These are phyloP conservation scores for Candida peoriensis DNA, from an alignment of 805 yeast species.

Conservation along the genomic window DNA sequence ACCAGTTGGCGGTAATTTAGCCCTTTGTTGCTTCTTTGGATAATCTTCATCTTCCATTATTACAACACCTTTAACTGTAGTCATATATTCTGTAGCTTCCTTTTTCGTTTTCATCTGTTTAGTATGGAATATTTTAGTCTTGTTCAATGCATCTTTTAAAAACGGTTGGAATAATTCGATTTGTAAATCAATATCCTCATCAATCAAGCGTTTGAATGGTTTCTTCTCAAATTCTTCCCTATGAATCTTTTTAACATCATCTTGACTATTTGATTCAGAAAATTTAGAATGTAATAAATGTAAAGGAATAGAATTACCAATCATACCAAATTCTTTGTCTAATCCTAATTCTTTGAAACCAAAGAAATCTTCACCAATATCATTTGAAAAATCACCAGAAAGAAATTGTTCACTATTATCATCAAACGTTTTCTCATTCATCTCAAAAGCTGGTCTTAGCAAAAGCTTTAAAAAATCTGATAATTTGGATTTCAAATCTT, in stretches of 20 bases:
- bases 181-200: slow-evolving; percentile 46
- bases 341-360: slow-evolving; percentile 93
- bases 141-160: slow-evolving; percentile 35
- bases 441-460: slow-evolving; percentile 70
- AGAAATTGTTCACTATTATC: slow-evolving; percentile 93
- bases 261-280: slow-evolving; percentile 50
- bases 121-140: slow-evolving; percentile 38
- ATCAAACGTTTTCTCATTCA: slow-evolving; percentile 71
- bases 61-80: slow-evolving; percentile 34
- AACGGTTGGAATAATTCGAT: slow-evolving; percentile 58
- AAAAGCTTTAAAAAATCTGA: slow-evolving; percentile 71
- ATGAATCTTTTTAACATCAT: slow-evolving; percentile 40
- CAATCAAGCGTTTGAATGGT: slow-evolving; percentile 46
- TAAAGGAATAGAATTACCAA: slow-evolving; percentile 83
- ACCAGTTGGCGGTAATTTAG: slow-evolving; percentile 89
- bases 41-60: slow-evolving; percentile 80
- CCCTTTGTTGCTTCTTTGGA: slow-evolving; percentile 67
- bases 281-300: slow-evolving; percentile 78
- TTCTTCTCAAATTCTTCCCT: slow-evolving; percentile 62
- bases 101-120: slow-evolving; percentile 28
- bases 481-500: slow-evolving; percentile 62
- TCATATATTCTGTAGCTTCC: slow-evolving; percentile 26
- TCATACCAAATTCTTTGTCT: slow-evolving; percentile 83
- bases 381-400: slow-evolving; percentile 91
- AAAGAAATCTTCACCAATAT: slow-evolving; percentile 95